Conservation (phyloP, 2,329 filamentous ascomycete genomes). For the Fusarium sp. region DNA sequence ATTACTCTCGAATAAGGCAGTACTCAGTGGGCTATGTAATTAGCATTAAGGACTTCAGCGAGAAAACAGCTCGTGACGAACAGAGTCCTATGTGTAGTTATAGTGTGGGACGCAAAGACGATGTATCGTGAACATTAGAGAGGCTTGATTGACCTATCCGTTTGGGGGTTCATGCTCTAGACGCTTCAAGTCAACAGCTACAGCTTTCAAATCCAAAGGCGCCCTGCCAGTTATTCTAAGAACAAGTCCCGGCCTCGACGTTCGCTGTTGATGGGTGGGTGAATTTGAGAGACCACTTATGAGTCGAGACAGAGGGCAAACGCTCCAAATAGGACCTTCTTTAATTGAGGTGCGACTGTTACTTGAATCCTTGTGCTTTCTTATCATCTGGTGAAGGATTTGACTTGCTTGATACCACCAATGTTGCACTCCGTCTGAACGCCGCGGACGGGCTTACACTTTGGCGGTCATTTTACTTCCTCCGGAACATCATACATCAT, state of each 20-base stretch:
- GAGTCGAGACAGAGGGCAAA: rapidly evolving
- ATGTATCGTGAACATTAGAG: too few relatives aligned
- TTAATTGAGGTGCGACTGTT: rapidly evolving
- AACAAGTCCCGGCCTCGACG: not conserved
- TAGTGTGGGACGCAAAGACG: not conserved
- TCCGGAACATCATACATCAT: too few relatives aligned
- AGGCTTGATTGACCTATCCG: rapidly evolving
- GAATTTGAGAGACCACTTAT: not conserved
- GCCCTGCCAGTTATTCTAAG: rapidly evolving
- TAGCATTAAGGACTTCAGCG: not conserved
- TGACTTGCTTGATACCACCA: not conserved
- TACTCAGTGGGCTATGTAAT: not conserved
- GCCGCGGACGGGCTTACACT: not conserved
- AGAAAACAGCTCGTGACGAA: too few relatives aligned
- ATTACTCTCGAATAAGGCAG: not conserved
- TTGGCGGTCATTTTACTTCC: not conserved
- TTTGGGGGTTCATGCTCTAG: not conserved
- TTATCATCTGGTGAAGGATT: not conserved
- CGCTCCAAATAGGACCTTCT: not conserved
- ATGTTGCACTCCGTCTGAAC: not conserved
- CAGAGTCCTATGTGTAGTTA: not conserved
- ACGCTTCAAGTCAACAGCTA: rapidly evolving
- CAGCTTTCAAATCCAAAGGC: not conserved
- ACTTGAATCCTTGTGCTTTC: not conserved
- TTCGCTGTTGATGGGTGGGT: rapidly evolving